phyloP scores from a whole-genome alignment of 108 stramenopile genomes.

The Skeletonema grethae region DNA sequence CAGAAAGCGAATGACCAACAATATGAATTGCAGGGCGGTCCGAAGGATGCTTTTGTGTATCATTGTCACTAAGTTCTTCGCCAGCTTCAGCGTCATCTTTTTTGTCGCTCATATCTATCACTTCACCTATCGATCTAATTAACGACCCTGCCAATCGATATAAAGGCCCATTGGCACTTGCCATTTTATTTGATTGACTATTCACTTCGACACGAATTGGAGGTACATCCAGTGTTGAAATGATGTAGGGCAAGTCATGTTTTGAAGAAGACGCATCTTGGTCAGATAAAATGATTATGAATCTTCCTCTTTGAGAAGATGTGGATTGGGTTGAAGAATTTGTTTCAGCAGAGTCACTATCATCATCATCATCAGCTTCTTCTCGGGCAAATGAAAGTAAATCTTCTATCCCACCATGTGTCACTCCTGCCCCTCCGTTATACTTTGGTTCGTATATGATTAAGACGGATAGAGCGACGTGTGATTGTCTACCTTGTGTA shows the following conservation, averaged over 20 bases:
- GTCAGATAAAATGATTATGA: conserved; percentile 61
- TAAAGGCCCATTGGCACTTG: conserved; percentile 64
- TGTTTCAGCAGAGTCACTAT: conserved; percentile 3
- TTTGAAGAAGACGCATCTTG: neutral
- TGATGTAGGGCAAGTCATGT: conserved; percentile 19
- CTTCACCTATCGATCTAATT: conserved; percentile 35
- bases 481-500: neutral
- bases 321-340: neutral
- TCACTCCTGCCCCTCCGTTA: conserved; percentile 67
- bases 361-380: conserved; percentile 18
- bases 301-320: conserved; percentile 44
- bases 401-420: conserved; percentile 74
- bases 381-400: conserved; percentile 31
- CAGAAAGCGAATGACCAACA: conserved; percentile 80
- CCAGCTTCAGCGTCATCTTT: neutral
- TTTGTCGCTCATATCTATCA: neutral
- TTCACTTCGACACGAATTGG: conserved; percentile 18
- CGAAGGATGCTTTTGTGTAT: conserved; percentile 23
- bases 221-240: conserved; percentile 27
- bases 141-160: conserved; percentile 63
- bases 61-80: neutral
- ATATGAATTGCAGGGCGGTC: conserved; percentile 69
- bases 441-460: conserved; percentile 76
- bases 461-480: conserved; percentile 53
- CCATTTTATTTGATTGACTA: conserved; percentile 47